Evolutionary conservation across 2,329 filamentous ascomycete species (phyloP).

Genomic region (Pochonia chlamydosporia): DNA sequence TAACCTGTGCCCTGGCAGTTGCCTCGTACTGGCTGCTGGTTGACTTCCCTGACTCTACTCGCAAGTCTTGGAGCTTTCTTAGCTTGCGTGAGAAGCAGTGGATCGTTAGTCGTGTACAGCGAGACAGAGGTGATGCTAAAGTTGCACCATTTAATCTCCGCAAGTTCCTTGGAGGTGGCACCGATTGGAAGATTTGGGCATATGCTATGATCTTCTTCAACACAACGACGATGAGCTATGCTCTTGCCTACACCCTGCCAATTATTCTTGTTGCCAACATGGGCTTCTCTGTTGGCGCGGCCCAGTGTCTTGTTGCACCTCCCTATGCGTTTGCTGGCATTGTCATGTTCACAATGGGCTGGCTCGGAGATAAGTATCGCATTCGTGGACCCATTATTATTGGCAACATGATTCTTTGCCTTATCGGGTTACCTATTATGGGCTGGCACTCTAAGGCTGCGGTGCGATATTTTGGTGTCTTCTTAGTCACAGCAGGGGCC

Average conservation of each 20-base stretch:
- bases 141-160: conserved; percentile 44
- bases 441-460: conserved; percentile 54
- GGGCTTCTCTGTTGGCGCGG: conserved; percentile 55
- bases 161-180: conserved; percentile 39
- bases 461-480: conserved; percentile 68
- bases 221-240: conserved; percentile 67
- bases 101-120: conserved; percentile 47
- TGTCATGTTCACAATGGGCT: conserved; percentile 54
- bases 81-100: conserved; percentile 43
- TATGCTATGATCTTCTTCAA: conserved; percentile 58
- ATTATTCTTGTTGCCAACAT: conserved; percentile 62
- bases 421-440: conserved; percentile 68
- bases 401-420: conserved; percentile 58
- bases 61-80: conserved; percentile 48
- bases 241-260: conserved; percentile 73
- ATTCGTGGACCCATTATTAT: conserved; percentile 61
- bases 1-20: conserved; percentile 49
- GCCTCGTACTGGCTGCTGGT: conserved; percentile 52
- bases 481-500: conserved; percentile 68
- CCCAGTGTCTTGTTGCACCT: conserved; percentile 68
- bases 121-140: conserved; percentile 52
- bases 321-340: conserved; percentile 62
- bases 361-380: conserved; percentile 60
- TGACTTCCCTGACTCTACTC: conserved; percentile 56
- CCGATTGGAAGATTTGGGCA: conserved; percentile 55